Conservation (phyloP, 495 filamentous ascomycete genomes). For the Xylaria flabelliformis region DNA sequence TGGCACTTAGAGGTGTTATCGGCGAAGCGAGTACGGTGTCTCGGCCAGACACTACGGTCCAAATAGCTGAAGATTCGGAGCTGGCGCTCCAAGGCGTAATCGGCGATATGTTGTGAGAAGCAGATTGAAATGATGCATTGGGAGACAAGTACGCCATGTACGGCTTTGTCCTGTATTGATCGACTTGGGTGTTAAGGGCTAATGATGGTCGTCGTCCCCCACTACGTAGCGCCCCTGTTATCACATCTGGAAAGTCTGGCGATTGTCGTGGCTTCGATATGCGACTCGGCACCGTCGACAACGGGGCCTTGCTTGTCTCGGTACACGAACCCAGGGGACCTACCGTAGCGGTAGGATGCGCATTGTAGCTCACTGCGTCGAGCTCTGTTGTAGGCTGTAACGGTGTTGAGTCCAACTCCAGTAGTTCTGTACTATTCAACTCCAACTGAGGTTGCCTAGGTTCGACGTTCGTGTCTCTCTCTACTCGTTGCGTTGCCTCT, state of each 20-base stretch:
- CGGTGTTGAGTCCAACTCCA: conserved; percentile 54
- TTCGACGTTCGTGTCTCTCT: conserved; percentile 11
- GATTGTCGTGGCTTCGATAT: conserved; percentile 15
- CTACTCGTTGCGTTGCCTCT: conserved; percentile 18
- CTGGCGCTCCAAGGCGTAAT: conserved; percentile 39
- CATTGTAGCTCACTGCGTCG: conserved; percentile 35
- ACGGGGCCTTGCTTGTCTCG: conserved; percentile 7
- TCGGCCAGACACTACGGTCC: conserved; percentile 31
- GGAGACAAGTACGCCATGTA: conserved; percentile 35
- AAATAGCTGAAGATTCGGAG: conserved; percentile 31
- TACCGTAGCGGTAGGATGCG: conserved; percentile 22
- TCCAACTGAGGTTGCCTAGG: conserved; percentile 36
- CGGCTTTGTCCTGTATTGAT: conserved; percentile 34
- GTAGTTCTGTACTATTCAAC: conserved; percentile 50
- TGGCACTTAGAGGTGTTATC: conserved; percentile 36
- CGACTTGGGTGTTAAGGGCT: conserved; percentile 39
- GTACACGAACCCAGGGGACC: conserved; percentile 20
- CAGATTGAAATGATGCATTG: conserved; percentile 37
- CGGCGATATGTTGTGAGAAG: conserved; percentile 38
- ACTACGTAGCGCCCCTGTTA: conserved; percentile 11
- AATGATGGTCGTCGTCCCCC: conserved; percentile 36
- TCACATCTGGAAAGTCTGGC: conserved; percentile 16
- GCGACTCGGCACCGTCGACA: conserved; percentile 15
- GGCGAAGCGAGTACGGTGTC: conserved; percentile 39
- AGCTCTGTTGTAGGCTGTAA: conserved; percentile 37